Evolutionary conservation across 495 filamentous ascomycete species (phyloP), one percentile per base, ranked within the genome.

Genomic region (Darksidea phi): DNA sequence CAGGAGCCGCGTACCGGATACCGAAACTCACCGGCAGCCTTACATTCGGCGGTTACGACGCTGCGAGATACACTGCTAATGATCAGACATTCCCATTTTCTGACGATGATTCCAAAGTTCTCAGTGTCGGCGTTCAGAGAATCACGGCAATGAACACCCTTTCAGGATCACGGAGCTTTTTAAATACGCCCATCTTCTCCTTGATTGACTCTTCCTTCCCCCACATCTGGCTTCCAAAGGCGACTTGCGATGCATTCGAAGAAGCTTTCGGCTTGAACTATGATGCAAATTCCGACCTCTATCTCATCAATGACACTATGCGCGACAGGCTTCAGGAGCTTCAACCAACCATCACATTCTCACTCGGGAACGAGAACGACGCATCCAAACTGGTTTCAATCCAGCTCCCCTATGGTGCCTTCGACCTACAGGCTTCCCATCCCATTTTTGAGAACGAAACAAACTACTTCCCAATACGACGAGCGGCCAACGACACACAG

Each of bases 41-140:
- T 12, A 80, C 79, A 6, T 72, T 85, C 41, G 81, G 81, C 5
- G 82, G 82, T 0, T 82, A 83, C 60, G 80, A 84, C 65, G 57
- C 69, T 1, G 77, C 78, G 1, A 68, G 76, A 28, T 82, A 80
- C 61, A 63, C 56, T 2, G 66, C 75, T 15, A 82, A 79, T 57
- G 55, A 74, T 18, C 60, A 77, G 20, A 70, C 68, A 1, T 79
- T 81, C 47, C 70, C 72, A 3, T 79, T 82, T 68, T 74, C 71
- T 6, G 60, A 64, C 0, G 77, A 81, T 54, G 57, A 74, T 20
- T 25, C 37, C 12, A 6, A 17, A 13, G n/a, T 28, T 13, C 36
- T 68, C 25, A 56, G 45, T 50, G 28, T 57, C 1, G 41, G 28
- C 13, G 53, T 64, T 47, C 61, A 64, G 24, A 48, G 28, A 13